phyloP scores from a whole-genome alignment of 176 grass and related monocot species.

The Miscanthus lutarioriparius region DNA sequence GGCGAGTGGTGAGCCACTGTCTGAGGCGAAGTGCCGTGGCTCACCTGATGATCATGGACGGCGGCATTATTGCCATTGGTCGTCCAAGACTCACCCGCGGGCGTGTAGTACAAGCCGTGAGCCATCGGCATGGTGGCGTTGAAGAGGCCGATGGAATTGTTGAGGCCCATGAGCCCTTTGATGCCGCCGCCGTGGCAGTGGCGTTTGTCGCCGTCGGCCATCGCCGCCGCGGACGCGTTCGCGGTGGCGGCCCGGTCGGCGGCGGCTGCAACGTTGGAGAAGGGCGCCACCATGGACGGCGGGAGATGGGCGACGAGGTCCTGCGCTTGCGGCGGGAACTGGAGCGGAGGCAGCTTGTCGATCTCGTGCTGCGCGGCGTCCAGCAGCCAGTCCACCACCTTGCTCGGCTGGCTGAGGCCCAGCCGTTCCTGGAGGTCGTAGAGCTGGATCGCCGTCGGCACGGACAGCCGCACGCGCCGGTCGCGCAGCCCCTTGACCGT shows the following conservation, averaged over 20 bases:
- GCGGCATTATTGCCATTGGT: conserved; percentile 8
- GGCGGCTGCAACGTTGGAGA: not conserved
- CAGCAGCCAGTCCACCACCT: conserved; percentile 95
- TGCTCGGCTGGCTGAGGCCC: conserved; percentile 92
- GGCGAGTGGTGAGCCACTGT: conserved; percentile 29
- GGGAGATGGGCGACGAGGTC: conserved; percentile 48
- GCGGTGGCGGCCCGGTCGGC: not conserved
- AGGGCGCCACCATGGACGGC: conserved; percentile 30
- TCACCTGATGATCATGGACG: conserved; percentile 32
- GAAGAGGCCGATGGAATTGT: conserved; percentile 32
- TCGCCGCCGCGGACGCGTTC: not conserved
- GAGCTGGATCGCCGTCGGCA: conserved; percentile 90
- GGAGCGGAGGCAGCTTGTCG: conserved; percentile 90
- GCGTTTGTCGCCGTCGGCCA: conserved; percentile 32
- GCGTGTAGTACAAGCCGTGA: conserved; percentile 43
- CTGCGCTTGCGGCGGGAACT: conserved; percentile 56
- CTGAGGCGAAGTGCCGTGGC: conserved; percentile 25
- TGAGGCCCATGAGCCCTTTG: conserved; percentile 50
- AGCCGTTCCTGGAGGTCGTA: conserved; percentile 97
- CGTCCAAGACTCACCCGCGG: conserved; percentile 30
- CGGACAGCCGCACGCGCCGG: conserved; percentile 83
- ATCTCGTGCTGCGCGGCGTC: conserved; percentile 87
- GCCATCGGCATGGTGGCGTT: conserved; percentile 43
- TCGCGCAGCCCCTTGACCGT: conserved; percentile 85
- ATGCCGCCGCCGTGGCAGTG: conserved; percentile 5